Conservation (phyloP, 2,329 filamentous ascomycete species). For the Aspergillus ruber region DNA sequence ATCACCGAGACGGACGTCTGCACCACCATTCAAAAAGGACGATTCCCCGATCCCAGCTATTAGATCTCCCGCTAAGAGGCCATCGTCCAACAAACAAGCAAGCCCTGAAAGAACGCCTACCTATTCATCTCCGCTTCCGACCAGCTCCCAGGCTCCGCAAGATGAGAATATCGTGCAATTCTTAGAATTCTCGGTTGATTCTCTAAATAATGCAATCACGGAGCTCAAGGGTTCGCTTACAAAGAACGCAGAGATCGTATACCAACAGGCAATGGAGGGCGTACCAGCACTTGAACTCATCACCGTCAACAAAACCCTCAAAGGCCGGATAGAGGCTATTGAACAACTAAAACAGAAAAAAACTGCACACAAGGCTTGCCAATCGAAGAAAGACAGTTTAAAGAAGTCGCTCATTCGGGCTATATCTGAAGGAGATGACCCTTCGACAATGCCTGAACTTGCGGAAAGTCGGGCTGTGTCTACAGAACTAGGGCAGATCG, state of each 20-base stretch:
- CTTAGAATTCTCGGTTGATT: constrained; percentile 20
- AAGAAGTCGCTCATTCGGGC: constrained; percentile 31
- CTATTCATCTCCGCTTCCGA: constrained; percentile 10
- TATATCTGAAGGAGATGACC: constrained; percentile 29
- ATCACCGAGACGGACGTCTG: background rate
- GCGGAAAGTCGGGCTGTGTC: constrained; percentile 26
- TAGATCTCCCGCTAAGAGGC: background rate
- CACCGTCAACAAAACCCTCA: constrained; percentile 29
- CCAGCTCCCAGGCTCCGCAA: constrained; percentile 10
- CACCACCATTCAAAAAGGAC: background rate
- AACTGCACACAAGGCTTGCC: constrained; percentile 18
- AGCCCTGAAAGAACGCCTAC: background rate
- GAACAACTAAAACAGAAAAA: constrained; percentile 26
- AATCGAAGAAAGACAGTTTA: constrained; percentile 26
- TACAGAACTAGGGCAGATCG: constrained; percentile 28
- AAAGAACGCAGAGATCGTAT: constrained; percentile 32
- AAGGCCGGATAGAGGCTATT: constrained; percentile 32
- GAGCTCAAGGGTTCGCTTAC: constrained; percentile 25
- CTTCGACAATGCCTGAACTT: constrained; percentile 24
- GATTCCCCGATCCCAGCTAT: background rate
- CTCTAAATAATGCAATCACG: constrained; percentile 21
- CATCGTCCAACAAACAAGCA: background rate
- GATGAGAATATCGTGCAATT: constrained; percentile 25
- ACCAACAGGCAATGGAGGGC: constrained; percentile 32
- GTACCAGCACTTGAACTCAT: constrained; percentile 27